Evolutionary conservation across 75 land plant genomes (phyloP), one percentile per base, ranked within the genome.

Genomic region (Sequoiadendron giganteum): DNA sequence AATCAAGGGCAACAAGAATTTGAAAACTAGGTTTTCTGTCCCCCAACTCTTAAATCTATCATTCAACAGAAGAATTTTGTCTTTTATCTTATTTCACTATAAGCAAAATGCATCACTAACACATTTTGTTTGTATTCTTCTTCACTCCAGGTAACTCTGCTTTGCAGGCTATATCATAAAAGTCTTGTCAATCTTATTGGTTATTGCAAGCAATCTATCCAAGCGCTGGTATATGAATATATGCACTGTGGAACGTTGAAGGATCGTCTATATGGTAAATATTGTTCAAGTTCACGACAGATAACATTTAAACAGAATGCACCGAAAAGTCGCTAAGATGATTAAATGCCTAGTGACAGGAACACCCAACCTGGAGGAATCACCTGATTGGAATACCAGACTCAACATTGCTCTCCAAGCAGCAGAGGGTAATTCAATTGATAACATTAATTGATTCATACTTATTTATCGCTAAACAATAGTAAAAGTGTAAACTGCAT

Each of bases 191-290:
- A 40, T 6, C 86, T 85, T 48, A 19, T 85, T 55, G 73, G 73
- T 15, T 85, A 85, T 38, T 21, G 1, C 32, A 45, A 21, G 13
- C 48, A 38, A 39, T 3, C 83, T 39, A 0, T 9, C 3, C 28
- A 5, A 10, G n/a, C 48, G 3, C 82, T 90, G 38, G 82, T 90
- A 6, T 90, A 88, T 54, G 90, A 90, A 86, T 90, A 87, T 80
- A 87, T 90, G 90, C 61, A 85, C 16, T 75, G 88, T 45, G 90
- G 90, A 45, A 56, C 90, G 18, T 83, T 90, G 77, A 82, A 30
- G 79, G 88, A 90, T 56, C 90, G 72, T 84, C 89, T 90, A 58
- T 90, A 87, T 39, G 90, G 90, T 87, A 80, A 1, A 34, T 0
- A 1, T 38, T 38, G 3, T 80, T 80, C 18, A 42, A 21, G 4